A percentile compares a stretch with the other conserved stretches of the same genome.
Evolutionary conservation across 192 early-diverging fungal species (phyloP).

Genomic region (Coemansia guatemalensis): DNA sequence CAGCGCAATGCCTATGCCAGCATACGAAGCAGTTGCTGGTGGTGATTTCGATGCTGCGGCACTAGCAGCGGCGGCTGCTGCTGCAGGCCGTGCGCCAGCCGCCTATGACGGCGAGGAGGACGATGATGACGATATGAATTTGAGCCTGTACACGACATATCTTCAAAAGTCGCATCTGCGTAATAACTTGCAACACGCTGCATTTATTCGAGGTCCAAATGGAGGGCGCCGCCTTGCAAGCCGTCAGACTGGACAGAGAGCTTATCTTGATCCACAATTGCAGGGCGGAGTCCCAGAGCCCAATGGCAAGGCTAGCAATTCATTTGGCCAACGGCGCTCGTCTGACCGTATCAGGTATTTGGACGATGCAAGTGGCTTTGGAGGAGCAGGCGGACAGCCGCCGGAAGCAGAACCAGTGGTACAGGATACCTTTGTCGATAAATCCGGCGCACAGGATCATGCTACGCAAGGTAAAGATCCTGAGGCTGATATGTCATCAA

Average conservation of each 20-base stretch:
- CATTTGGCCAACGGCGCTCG: not conserved
- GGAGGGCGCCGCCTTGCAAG: constrained; percentile 16
- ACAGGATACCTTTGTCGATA: not conserved
- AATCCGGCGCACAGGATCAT: not conserved
- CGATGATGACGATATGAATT: constrained; percentile 9
- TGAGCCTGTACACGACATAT: constrained; percentile 47
- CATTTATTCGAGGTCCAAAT: constrained; percentile 1
- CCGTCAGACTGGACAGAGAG: constrained; percentile 14
- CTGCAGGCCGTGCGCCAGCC: not conserved
- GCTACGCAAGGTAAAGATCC: not conserved
- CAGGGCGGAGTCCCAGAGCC: not conserved
- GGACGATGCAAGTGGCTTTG: not conserved
- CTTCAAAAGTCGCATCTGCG: constrained; percentile 52
- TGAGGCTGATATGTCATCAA: not conserved
- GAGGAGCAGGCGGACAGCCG: not conserved
- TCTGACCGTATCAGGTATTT: not conserved
- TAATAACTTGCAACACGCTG: constrained; percentile 31
- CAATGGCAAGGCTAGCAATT: not conserved
- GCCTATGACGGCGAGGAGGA: not conserved
- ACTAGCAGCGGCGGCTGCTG: constrained; percentile 2
- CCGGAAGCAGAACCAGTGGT: not conserved
- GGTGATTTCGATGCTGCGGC: not conserved
- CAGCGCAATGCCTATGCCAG: not conserved
- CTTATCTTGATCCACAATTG: not conserved
- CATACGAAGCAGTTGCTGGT: not conserved